phyloP scores from a whole-genome alignment of 1,139 yeast species.

The Candida dubliniensis region DNA sequence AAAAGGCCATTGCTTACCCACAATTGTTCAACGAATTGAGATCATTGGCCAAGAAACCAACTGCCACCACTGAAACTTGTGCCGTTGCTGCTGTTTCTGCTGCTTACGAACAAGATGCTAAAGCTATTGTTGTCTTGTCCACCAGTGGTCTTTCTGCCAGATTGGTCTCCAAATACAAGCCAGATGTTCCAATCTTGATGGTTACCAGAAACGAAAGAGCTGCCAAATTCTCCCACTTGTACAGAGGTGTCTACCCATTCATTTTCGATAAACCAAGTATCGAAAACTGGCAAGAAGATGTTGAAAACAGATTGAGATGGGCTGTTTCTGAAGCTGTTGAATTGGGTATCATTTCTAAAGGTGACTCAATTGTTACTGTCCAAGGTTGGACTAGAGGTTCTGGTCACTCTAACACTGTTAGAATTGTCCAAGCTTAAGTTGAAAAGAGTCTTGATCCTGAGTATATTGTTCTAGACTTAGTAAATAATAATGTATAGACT shows the following conservation, averaged over 20 bases:
- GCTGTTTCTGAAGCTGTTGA: slow-evolving; percentile 90
- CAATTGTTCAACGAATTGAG: slow-evolving; percentile 88
- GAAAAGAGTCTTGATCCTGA: background rate
- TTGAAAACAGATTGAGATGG: slow-evolving; percentile 91
- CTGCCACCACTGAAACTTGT: slow-evolving; percentile 93
- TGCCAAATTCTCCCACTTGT: slow-evolving; percentile 93
- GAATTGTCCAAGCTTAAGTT: slow-evolving; percentile 56
- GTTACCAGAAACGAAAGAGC: slow-evolving; percentile 93
- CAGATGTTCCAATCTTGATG: slow-evolving; percentile 96
- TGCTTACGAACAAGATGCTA: slow-evolving; percentile 92
- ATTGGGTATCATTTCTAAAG: slow-evolving; percentile 81
- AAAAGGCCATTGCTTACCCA: slow-evolving; percentile 91
- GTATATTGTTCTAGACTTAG: too few relatives aligned
- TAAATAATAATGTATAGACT: slow-evolving; percentile 4
- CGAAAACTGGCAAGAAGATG: slow-evolving; percentile 94
- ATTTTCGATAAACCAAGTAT: slow-evolving; percentile 67
- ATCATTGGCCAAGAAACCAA: slow-evolving; percentile 81
- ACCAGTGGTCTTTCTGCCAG: slow-evolving; percentile 96
- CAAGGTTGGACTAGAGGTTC: slow-evolving; percentile 99
- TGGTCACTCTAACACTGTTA: slow-evolving; percentile 98
- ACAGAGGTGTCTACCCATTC: slow-evolving; percentile 98
- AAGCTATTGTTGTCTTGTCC: slow-evolving; percentile 94
- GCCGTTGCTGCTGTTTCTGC: slow-evolving; percentile 97
- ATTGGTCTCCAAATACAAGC: slow-evolving; percentile 95
- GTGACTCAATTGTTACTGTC: slow-evolving; percentile 89